Evolutionary conservation across 495 filamentous ascomycete species (phyloP).

Genomic region (Hypoxylon trugodes): DNA sequence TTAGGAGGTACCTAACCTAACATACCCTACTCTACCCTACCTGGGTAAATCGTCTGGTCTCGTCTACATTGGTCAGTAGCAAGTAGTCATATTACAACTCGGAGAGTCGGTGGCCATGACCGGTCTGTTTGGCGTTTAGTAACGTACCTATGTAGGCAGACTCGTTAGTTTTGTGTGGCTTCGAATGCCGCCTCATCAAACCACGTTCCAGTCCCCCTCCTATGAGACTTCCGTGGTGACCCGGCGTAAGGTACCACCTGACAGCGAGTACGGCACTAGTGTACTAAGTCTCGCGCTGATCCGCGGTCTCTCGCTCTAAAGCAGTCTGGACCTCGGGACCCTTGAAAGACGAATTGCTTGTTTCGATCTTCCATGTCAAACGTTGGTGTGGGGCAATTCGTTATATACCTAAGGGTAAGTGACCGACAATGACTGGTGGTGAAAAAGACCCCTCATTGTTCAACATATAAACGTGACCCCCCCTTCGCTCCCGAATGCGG

Average conservation of each 20-base stretch:
- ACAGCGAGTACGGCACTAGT: background rate
- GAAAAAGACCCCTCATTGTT: constrained; percentile 32
- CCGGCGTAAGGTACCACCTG: background rate
- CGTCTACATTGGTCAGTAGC: background rate
- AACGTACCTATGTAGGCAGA: constrained; percentile 2
- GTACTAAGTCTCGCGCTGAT: constrained; percentile 23
- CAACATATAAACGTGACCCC: constrained; percentile 36
- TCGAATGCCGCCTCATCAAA: constrained; percentile 36
- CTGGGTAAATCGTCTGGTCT: constrained; percentile 1
- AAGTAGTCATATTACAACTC: background rate
- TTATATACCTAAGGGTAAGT: too few relatives aligned
- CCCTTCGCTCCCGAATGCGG: constrained; percentile 35
- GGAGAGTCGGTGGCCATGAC: constrained; percentile 36
- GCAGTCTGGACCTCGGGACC: constrained; percentile 34
- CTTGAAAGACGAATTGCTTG: constrained; percentile 16
- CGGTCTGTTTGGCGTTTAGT: constrained; percentile 17
- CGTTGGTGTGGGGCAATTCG: constrained; percentile 25
- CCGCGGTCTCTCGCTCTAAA: constrained; percentile 26
- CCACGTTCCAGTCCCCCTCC: constrained; percentile 36
- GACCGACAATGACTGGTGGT: constrained; percentile 15
- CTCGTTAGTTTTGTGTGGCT: constrained; percentile 29
- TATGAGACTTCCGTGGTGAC: constrained; percentile 3
- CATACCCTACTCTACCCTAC: too few relatives aligned
- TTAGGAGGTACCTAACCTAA: background rate
- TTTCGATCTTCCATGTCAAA: constrained; percentile 25